A percentile compares a stretch with the other conserved stretches of the same genome.
phyloP scores from a whole-genome alignment of 768 basidiomycete genomes.

The Hemileccinum rubropunctum region DNA sequence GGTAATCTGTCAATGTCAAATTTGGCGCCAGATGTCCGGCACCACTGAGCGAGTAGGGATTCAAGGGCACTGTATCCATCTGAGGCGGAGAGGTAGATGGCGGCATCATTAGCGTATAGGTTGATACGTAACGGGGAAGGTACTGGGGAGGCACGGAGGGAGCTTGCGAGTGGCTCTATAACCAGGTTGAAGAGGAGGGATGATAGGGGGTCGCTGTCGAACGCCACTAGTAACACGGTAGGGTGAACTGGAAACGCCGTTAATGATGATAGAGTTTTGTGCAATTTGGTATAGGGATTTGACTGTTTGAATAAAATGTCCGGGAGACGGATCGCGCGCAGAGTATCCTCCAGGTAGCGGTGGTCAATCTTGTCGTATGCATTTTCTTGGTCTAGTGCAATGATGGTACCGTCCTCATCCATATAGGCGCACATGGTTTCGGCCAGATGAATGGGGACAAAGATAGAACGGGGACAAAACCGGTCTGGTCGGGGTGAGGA shows the following conservation, averaged over 20 bases:
- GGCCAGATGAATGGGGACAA: slow-evolving; percentile 31
- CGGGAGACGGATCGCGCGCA: too few species aligned
- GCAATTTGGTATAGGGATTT: too few species aligned
- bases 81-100: neutral
- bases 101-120: neutral
- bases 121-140: neutral
- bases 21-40: neutral
- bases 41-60: neutral
- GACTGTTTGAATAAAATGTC: too few species aligned
- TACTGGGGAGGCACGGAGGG: neutral
- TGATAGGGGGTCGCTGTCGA: neutral
- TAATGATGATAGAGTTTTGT: too few species aligned
- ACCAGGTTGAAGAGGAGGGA: neutral
- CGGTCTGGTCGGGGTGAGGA: slow-evolving; percentile 38
- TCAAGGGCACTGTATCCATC: neutral
- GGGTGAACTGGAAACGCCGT: too few species aligned
- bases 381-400: slow-evolving; percentile 40
- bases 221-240: neutral
- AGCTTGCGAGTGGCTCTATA: neutral
- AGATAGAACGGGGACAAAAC: slow-evolving; percentile 36
- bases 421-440: slow-evolving; percentile 24
- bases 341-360: slow-evolving; percentile 21
- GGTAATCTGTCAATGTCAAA: neutral
- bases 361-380: slow-evolving; percentile 38
- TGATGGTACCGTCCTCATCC: slow-evolving; percentile 26